Conservation (phyloP, 805 yeast species). For the Yarrowia osloensis region DNA sequence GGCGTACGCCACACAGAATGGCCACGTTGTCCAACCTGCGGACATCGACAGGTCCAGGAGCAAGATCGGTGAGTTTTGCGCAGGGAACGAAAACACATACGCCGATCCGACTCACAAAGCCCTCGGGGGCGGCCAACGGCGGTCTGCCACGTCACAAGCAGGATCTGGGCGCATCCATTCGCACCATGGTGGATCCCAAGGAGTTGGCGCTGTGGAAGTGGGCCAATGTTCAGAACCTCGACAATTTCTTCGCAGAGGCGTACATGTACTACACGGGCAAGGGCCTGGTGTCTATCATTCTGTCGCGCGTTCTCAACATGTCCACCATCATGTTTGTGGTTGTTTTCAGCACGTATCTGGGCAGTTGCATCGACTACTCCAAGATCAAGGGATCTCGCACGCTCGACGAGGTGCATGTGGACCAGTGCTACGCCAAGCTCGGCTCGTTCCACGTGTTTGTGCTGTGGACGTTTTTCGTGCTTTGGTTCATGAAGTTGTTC, state of each 20-base stretch:
- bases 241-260: conserved; percentile 76
- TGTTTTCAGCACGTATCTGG: conserved; percentile 72
- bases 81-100: background rate
- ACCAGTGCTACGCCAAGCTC: conserved; percentile 51
- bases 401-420: conserved; percentile 48
- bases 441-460: conserved; percentile 57
- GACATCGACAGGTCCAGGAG: background rate
- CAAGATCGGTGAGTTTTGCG: conserved; percentile 12
- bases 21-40: background rate
- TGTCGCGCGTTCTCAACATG: conserved; percentile 66
- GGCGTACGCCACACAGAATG: background rate
- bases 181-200: conserved; percentile 20
- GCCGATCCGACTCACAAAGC: background rate
- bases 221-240: conserved; percentile 94
- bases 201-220: conserved; percentile 82
- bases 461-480: conserved; percentile 59
- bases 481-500: conserved; percentile 45
- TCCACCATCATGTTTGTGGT: conserved; percentile 78
- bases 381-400: conserved; percentile 40
- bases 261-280: conserved; percentile 83
- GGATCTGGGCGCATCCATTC: conserved; percentile 15
- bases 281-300: conserved; percentile 77
- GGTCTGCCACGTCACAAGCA: conserved; percentile 9
- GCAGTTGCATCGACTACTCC: conserved; percentile 75
- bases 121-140: background rate